Conservation (phyloP, 805 yeast genomes). For the Kluyveromyces starmeri region DNA sequence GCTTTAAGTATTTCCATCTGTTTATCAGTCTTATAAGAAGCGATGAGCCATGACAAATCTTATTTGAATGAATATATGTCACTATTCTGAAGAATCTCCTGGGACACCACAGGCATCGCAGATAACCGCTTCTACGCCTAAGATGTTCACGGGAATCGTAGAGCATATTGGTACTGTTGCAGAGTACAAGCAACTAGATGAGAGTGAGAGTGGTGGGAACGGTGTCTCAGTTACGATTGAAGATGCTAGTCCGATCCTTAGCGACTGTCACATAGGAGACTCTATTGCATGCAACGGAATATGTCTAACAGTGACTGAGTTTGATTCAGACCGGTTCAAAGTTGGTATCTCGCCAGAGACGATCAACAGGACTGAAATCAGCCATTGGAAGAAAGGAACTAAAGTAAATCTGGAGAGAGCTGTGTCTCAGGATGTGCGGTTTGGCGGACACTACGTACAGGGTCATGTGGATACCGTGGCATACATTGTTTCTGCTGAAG, state of each 20-base stretch:
- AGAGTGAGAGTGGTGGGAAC: constrained; percentile 21
- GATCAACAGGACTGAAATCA: constrained; percentile 68
- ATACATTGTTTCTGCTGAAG: constrained; percentile 38
- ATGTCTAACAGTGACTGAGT: constrained; percentile 88
- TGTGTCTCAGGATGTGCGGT: constrained; percentile 60
- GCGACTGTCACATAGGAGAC: constrained; percentile 88
- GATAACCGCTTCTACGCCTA: too few species aligned
- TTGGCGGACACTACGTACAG: constrained; percentile 97
- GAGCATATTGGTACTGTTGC: constrained; percentile 62
- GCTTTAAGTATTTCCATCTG: too few species aligned
- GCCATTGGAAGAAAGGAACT: constrained; percentile 45
- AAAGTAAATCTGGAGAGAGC: constrained; percentile 90
- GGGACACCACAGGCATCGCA: too few species aligned
- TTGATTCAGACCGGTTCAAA: constrained; percentile 52
- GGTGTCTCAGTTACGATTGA: constrained; percentile 65
- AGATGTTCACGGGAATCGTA: constrained; percentile 91
- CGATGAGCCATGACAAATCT: too few species aligned
- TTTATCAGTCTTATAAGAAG: too few species aligned
- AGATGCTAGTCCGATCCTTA: constrained; percentile 52
- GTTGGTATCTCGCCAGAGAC: constrained; percentile 95
- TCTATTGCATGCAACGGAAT: constrained; percentile 84
- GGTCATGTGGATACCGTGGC: constrained; percentile 96
- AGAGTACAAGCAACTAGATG: constrained; percentile 15
- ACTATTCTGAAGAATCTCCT: too few species aligned
- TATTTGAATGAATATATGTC: too few species aligned